Base-by-base conservation (phyloP, 1,284 basidiomycete species). In the Malassezia sympodialis region DNA sequence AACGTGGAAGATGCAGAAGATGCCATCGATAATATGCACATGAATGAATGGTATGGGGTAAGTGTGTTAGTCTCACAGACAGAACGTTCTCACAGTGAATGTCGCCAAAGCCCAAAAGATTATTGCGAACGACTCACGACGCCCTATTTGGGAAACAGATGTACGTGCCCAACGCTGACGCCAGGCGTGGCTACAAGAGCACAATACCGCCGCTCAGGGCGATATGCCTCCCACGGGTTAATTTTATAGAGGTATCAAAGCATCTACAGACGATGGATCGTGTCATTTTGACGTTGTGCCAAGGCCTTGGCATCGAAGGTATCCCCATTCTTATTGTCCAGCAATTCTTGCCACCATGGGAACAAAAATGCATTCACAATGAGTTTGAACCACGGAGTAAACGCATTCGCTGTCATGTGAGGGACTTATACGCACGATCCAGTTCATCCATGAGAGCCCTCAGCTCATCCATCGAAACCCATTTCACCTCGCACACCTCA, bases 341-440 rank as follows among this genome's bases (percentile, higher is more conserved):
- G 70, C 52, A 99, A 82, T 66, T 87, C 84, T 69, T 90, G 87
- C 94, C 94, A 99, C 94, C 94, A 98, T 14, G 88, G 89, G 75
- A 93, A 96, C 48, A 99, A 80, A 77, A 96, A 96, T 73, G 94
- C 88, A 8, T 90, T 83, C 1, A 90, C 90, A 69, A 99, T 98
- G 37, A 99, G 83, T 76, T 90, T 90, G 83, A 99, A 99, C 94
- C 94, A 99, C 0, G 94, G 94, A 3, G 94, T 99, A 76, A 99
- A 98, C 0, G 82, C 82, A 71, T 87, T 86, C 40, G 78, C 89
- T 93, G 69, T 14, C 17, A 28, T 21, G 35, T 53, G 19, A 48
- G 39, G 14, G 14, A 34, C 2, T 19, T 2, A 19, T 11, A 65
- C 63, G 51, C 34, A 66, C 60, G 72, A 44, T 74, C 72, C 35